Percentiles rank a stretch among this genome's conserved stretches.
Evolutionary conservation across 2,329 filamentous ascomycete genomes (phyloP).

Genomic region (Leptographium lundbergii): DNA sequence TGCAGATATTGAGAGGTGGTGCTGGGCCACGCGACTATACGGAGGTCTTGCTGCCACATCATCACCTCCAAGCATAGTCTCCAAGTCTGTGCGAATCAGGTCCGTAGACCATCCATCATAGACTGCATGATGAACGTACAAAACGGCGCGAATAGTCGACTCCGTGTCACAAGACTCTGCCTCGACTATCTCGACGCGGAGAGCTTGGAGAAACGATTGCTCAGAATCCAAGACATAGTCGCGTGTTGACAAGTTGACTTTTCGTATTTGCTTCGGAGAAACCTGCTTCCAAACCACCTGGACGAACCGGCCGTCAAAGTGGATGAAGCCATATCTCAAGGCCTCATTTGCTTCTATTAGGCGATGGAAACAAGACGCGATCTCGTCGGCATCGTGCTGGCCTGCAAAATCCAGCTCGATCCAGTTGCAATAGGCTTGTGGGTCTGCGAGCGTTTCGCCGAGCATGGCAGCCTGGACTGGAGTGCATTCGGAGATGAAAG

Average conservation of each 20-base stretch:
- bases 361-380: conserved; percentile 35
- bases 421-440: conserved; percentile 64
- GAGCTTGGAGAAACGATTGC: conserved; percentile 38
- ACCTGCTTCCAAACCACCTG: conserved; percentile 52
- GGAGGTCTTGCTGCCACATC: conserved; percentile 31
- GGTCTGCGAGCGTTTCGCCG: conserved; percentile 50
- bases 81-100: conserved; percentile 55
- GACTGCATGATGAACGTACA: conserved; percentile 67
- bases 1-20: conserved; percentile 23
- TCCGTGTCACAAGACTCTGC: not conserved
- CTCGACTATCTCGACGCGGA: conserved; percentile 43
- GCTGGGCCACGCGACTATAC: conserved; percentile 47
- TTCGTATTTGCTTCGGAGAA: conserved; percentile 26
- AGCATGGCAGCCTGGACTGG: conserved; percentile 72
- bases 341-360: conserved; percentile 48
- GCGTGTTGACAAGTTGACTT: conserved; percentile 24
- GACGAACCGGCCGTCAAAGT: conserved; percentile 38
- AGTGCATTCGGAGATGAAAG: conserved; percentile 40
- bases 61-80: conserved; percentile 27
- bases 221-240: conserved; percentile 26
- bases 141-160: conserved; percentile 19
- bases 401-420: conserved; percentile 48
- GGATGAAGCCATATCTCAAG: conserved; percentile 60
- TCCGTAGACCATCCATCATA: conserved; percentile 95
- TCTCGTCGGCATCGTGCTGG: conserved; percentile 19